phyloP scores from a whole-genome alignment of 2,329 filamentous ascomycete genomes.

The Tolypocladium sp. region DNA sequence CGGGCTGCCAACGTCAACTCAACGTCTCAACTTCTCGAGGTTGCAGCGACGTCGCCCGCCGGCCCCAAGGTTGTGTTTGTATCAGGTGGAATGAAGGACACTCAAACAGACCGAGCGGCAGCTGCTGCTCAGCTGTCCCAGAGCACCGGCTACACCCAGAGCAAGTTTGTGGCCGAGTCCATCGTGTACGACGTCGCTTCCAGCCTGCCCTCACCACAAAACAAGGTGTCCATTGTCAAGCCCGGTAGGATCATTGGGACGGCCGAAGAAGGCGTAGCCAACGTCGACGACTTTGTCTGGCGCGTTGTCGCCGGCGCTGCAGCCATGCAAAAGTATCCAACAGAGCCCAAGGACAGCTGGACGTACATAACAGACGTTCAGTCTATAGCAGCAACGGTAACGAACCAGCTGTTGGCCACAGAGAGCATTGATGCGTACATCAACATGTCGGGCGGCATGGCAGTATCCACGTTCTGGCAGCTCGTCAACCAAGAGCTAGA shows the following conservation, averaged over 20 bases:
- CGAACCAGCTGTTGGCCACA: conserved; percentile 1
- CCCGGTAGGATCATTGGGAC: conserved; percentile 13
- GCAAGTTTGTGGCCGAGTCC: conserved; percentile 12
- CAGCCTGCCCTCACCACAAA: background rate
- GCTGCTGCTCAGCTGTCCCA: background rate
- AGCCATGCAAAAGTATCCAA: conserved; percentile 4
- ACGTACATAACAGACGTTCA: conserved; percentile 7
- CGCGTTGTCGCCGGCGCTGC: conserved; percentile 7
- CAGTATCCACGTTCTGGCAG: conserved; percentile 9
- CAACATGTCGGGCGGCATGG: conserved; percentile 6
- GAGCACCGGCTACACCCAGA: conserved; percentile 11
- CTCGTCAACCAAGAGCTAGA: conserved; percentile 8
- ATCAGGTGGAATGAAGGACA: conserved; percentile 10
- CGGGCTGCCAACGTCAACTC: conserved; percentile 59
- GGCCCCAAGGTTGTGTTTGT: conserved; percentile 12
- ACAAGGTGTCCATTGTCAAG: conserved; percentile 9
- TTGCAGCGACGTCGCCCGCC: conserved; percentile 4
- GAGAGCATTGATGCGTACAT: conserved; percentile 1
- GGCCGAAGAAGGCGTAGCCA: conserved; percentile 8
- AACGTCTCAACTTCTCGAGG: conserved; percentile 9
- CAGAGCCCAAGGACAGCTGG: conserved; percentile 5
- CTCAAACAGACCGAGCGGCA: background rate
- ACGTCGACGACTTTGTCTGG: conserved; percentile 15
- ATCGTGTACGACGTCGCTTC: conserved; percentile 4
- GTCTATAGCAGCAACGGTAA: conserved; percentile 5